phyloP scores from a whole-genome alignment of 108 stramenopile genomes.

The Nitzschia sp. region DNA sequence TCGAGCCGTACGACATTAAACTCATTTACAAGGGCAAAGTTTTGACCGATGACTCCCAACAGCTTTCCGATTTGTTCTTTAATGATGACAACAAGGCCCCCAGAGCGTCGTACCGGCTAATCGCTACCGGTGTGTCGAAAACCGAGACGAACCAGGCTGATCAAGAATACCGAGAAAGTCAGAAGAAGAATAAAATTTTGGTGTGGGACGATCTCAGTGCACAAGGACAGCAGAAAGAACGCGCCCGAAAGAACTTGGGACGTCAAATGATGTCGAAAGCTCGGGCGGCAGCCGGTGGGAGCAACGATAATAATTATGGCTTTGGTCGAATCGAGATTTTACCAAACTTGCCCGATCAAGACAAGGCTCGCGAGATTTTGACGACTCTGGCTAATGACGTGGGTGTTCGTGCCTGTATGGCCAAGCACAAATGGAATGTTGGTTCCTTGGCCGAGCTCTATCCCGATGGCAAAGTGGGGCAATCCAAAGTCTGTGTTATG shows the following conservation, averaged over 20 bases:
- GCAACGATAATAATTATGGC: background rate
- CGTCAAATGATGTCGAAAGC: background rate
- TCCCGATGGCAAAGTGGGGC: constrained; percentile 83
- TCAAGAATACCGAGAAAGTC: background rate
- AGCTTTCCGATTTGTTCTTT: background rate
- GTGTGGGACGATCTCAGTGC: background rate
- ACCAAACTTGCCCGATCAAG: background rate
- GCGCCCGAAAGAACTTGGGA: background rate
- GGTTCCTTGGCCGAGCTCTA: constrained; percentile 76
- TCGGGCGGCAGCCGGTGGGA: background rate
- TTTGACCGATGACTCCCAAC: background rate
- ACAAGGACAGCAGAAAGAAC: background rate
- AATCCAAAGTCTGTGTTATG: constrained; percentile 66
- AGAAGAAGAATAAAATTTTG: background rate
- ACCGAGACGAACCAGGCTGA: background rate
- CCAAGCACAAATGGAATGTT: constrained; percentile 73
- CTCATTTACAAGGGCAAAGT: background rate
- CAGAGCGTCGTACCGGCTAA: background rate
- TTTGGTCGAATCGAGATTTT: background rate
- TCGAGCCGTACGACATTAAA: background rate
- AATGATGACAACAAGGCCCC: background rate
- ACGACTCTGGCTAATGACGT: constrained; percentile 42
- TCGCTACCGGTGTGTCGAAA: background rate
- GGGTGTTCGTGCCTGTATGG: constrained; percentile 70
- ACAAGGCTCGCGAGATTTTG: background rate